Percentiles rank a stretch among this genome's conserved stretches.
phyloP scores from a whole-genome alignment of 257 asterid genomes.

The Linaria vulgaris region DNA sequence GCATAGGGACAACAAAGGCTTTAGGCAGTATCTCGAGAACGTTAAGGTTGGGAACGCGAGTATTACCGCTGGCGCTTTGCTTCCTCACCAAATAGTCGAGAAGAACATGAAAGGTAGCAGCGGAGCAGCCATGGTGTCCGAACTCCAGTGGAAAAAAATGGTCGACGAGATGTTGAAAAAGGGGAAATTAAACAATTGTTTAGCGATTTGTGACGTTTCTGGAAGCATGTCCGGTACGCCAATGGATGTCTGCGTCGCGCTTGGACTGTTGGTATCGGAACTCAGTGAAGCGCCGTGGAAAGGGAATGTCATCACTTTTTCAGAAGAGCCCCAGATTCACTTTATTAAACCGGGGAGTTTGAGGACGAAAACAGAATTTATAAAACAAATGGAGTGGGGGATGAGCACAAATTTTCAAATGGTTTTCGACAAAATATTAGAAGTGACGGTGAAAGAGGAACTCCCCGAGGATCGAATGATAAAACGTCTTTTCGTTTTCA shows the following conservation, averaged over 20 bases:
- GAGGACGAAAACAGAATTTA: conserved; percentile 33
- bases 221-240: conserved; percentile 54
- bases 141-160: conserved; percentile 63
- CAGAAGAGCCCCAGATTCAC: conserved; percentile 41
- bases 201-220: conserved; percentile 60
- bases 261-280: conserved; percentile 53
- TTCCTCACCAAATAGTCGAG: conserved; percentile 54
- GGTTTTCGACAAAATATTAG: conserved; percentile 45
- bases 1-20: conserved; percentile 45
- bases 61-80: conserved; percentile 58
- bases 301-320: conserved; percentile 54
- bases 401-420: conserved; percentile 45
- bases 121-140: conserved; percentile 40
- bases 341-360: conserved; percentile 36
- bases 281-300: conserved; percentile 66
- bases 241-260: conserved; percentile 62
- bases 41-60: conserved; percentile 55
- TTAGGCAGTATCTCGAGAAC: conserved; percentile 41
- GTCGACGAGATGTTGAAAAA: conserved; percentile 48
- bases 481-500: conserved; percentile 50
- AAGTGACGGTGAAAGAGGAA: conserved; percentile 38
- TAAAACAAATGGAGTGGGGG: conserved; percentile 44
- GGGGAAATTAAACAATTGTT: conserved; percentile 50
- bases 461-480: conserved; percentile 42
- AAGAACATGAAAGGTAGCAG: conserved; percentile 25